These are phyloP conservation scores for Chlorella sp. DNA, from an alignment of 139 green algal species.

Conservation along the genomic window DNA sequence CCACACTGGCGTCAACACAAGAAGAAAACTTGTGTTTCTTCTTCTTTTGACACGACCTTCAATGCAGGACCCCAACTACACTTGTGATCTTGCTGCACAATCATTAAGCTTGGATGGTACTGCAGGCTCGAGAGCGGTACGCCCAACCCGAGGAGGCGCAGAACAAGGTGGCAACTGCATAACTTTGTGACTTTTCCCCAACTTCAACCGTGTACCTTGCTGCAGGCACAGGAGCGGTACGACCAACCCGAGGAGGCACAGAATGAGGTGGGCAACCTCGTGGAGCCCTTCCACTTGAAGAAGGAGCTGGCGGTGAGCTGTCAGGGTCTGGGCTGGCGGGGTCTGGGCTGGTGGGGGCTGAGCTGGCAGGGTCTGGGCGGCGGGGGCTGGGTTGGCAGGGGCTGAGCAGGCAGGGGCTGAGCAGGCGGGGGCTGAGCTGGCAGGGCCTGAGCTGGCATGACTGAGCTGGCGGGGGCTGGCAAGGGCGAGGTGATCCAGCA, in stretches of 20 bases:
- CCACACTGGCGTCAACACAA: too few species aligned
- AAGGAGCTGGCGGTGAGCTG: constrained; percentile 62
- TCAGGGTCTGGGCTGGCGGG: not conserved
- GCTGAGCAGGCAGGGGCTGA: not conserved
- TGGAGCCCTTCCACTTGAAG: constrained; percentile 81
- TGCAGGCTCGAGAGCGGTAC: not conserved
- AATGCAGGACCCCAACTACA: too few species aligned
- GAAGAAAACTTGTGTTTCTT: too few species aligned
- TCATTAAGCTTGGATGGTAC: not conserved
- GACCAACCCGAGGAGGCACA: constrained; percentile 63
- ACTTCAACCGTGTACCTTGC: not conserved
- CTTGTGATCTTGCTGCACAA: too few species aligned
- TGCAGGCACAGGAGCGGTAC: constrained; percentile 55
- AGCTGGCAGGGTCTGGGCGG: not conserved
- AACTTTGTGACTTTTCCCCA: not conserved
- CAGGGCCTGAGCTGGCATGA: not conserved
- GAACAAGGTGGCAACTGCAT: constrained; percentile 54
- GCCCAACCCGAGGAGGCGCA: constrained; percentile 48
- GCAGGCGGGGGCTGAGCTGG: not conserved
- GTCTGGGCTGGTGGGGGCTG: too few species aligned
- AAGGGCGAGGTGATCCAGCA: too few species aligned
- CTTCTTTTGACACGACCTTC: too few species aligned
- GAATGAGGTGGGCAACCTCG: constrained; percentile 57
- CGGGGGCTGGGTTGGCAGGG: too few species aligned
- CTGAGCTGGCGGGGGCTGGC: not conserved